Evolutionary conservation across 805 yeast species (phyloP), one percentile per base, ranked within the genome.

Genomic region (Nakazawaea peltata): DNA sequence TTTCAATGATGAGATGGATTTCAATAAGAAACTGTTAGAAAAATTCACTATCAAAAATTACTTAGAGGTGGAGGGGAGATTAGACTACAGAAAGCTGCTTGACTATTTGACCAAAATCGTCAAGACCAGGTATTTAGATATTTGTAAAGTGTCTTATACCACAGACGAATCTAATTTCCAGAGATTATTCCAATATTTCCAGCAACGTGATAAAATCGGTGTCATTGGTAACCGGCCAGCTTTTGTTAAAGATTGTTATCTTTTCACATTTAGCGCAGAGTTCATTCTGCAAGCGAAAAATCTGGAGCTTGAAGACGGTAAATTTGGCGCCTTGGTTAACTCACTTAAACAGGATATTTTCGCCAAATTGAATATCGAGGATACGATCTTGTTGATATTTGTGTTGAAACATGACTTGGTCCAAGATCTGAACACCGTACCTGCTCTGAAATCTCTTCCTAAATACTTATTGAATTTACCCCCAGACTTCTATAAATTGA

Each of bases 231-330:
- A 59, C 14, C 61, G 61, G 34, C 71, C 74, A 1, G 41, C 51
- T 7, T 61, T 64, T 44, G 77, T 77, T 26, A 79, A 77, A 46
- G 88, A 81, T 53, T 68, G 80, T 7, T 81, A 80, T 50, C 42
- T 81, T 35, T 53, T 77, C 19, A 67, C 78, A 1, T 36, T 69
- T 15, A 16, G 11, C 15, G 25, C 19, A 13, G n/a, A 28, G 10
- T 23, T 17, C 9, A 33, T 33, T n/a, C 7, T 16, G 37, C 24
- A 8, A 19, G 19, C 17, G 26, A 36, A 13, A 8, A 17, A 5
- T 8, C 12, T 12, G 10, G 11, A 22, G 19, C 27, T 19, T 10
- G 7, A 16, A 10, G 19, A 36, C 19, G 24, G 14, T 11, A 17
- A 16, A 10, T 23, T 36, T 23, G 23, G 18, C 17, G 27, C 26